phyloP scores from a whole-genome alignment of 1,139 yeast genomes.

The Taphrina deformans region DNA sequence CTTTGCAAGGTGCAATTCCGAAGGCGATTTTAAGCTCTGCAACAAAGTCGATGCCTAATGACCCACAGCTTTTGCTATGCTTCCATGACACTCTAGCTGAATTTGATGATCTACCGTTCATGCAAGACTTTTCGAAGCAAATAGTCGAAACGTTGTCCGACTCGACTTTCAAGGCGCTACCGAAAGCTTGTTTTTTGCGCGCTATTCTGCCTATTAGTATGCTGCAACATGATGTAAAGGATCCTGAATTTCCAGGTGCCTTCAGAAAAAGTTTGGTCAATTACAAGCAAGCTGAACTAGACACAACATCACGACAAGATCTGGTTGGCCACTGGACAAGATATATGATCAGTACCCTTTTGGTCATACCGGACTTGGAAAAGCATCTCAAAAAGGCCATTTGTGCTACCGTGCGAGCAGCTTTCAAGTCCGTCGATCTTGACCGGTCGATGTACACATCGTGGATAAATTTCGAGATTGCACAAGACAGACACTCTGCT shows the following conservation, averaged over 20 bases:
- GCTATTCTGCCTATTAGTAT: conserved; percentile 10
- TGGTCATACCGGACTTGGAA: conserved; percentile 18
- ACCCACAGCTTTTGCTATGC: not conserved
- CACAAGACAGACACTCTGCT: not conserved
- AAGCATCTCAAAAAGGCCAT: conserved; percentile 8
- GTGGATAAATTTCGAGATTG: conserved; percentile 18
- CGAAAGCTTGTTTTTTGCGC: conserved; percentile 26
- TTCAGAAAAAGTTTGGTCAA: conserved; percentile 8
- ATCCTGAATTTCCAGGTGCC: conserved; percentile 30
- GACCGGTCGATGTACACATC: not conserved
- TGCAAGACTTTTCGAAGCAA: not conserved
- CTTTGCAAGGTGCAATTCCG: conserved; percentile 33
- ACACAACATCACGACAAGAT: not conserved
- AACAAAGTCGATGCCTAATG: conserved; percentile 14
- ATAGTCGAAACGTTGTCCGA: not conserved
- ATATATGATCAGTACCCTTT: not conserved
- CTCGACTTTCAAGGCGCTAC: not conserved
- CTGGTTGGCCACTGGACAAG: conserved; percentile 16
- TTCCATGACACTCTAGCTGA: conserved; percentile 7
- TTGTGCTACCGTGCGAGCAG: conserved; percentile 1
- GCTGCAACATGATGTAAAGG: conserved; percentile 3
- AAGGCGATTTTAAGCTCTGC: conserved; percentile 22
- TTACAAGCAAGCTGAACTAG: conserved; percentile 3
- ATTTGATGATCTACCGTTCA: conserved; percentile 13
- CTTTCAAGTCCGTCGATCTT: conserved; percentile 8